Evolutionary conservation across 2,329 filamentous ascomycete species (phyloP), one percentile per base, ranked within the genome.

Genomic region (Phialophora tarda): DNA sequence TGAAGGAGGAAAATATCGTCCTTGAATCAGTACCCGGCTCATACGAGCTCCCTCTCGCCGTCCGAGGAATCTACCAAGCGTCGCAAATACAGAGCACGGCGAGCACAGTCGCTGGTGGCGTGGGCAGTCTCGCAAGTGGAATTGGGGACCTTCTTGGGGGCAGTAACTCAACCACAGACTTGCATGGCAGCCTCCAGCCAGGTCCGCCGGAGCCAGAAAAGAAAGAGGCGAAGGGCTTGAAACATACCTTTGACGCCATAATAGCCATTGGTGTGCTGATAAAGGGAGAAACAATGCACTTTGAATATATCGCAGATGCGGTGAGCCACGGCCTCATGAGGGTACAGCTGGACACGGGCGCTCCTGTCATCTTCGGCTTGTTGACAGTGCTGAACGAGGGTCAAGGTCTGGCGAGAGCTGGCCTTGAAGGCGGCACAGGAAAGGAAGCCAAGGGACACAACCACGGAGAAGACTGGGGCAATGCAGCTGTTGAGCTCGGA

Each of bases 251-350:
- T 75, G 94, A 98, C 77, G 95, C 95, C 69, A 88, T 99, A 70
- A 93, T 99, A 72, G 93, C 95, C 61, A 91, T 99, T 72, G 95
- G 95, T 63, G 93, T 97, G 64, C 87, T 99, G 68, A 97, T 99
- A 82, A 99, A 99, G 83, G 95, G 95, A 78, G 91, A 96, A 81
- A 98, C 95, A 6, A 97, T 97, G 93, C 95, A 99, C 81, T 99
- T 99, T 76, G 95, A 99, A 81, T 98, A 99, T 82, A 99, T 99
- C 74, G 86, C 93, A 50, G 95, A 98, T 71, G 88, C 92, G 48
- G 93, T 96, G 6, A 92, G 89, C 65, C 92, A 97, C 69, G 95
- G 92, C 6, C 84, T 99, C 68, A 99, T 99, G 95, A 89, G 92
- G 71, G 89, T 98, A 66, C 93, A 96, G 79, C 84, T 98, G 63